A percentile compares a stretch with the other conserved stretches of the same genome.
Conservation (phyloP, 2,329 filamentous ascomycete genomes). For the Rhynchosporium secalis region DNA sequence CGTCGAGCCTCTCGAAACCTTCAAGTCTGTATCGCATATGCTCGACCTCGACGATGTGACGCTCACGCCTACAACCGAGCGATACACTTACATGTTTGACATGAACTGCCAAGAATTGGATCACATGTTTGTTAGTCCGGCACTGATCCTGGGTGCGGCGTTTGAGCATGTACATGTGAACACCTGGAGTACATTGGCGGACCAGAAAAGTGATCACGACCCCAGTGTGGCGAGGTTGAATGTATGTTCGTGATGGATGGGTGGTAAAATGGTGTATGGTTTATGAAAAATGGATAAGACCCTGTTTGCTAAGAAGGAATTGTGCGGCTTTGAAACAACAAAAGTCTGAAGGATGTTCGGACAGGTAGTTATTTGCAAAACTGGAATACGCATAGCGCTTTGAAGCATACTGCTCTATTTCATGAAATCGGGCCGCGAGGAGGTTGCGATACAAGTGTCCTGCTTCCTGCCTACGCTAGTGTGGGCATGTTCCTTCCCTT, state of each 20-base stretch:
- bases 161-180: conserved; percentile 72
- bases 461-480: too few species aligned
- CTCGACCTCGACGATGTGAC: conserved; percentile 62
- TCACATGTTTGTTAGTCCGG: conserved; percentile 61
- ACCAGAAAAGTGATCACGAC: conserved; percentile 67
- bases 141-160: conserved; percentile 46
- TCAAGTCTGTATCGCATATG: conserved; percentile 55
- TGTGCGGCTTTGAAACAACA: background rate
- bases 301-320: background rate
- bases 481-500: too few species aligned
- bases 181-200: conserved; percentile 60
- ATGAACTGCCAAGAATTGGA: conserved; percentile 70
- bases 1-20: conserved; percentile 57
- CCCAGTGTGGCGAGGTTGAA: conserved; percentile 64
- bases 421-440: too few species aligned
- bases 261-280: background rate
- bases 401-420: too few species aligned
- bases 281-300: background rate
- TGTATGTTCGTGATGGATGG: conserved; percentile 39
- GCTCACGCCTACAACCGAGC: conserved; percentile 53
- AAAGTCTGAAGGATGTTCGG: background rate
- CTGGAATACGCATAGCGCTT: too few species aligned
- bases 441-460: too few species aligned
- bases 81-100: conserved; percentile 71
- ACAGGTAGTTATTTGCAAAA: background rate